These are phyloP conservation scores for Oidium heveae DNA, from an alignment of 2,329 filamentous ascomycete species.

Conservation along the genomic window DNA sequence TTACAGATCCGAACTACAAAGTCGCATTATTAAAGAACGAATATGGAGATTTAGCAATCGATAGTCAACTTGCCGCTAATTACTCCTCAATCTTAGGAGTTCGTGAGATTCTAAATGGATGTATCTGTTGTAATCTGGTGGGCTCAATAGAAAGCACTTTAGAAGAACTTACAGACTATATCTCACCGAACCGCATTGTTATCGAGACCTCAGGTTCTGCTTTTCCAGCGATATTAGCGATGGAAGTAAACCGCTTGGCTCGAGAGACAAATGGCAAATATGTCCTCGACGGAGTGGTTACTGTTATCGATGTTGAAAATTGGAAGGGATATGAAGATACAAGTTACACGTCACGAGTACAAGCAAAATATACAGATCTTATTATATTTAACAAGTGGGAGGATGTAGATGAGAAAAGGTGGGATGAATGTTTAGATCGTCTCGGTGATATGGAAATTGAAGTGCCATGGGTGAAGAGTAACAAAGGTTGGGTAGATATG, in stretches of 20 bases:
- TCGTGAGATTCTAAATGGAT: slow-evolving; percentile 81
- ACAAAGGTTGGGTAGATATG: slow-evolving; percentile 52
- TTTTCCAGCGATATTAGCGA: slow-evolving; percentile 40
- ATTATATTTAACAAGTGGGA: slow-evolving; percentile 58
- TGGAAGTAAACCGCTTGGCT: slow-evolving; percentile 42
- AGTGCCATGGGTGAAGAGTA: slow-evolving; percentile 62
- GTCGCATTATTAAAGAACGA: slow-evolving; percentile 95
- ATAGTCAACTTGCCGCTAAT: slow-evolving; percentile 44
- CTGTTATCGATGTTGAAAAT: slow-evolving; percentile 51
- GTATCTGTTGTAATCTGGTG: slow-evolving; percentile 97
- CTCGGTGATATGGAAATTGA: slow-evolving; percentile 38
- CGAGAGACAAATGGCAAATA: slow-evolving; percentile 28
- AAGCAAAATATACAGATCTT: slow-evolving; percentile 46
- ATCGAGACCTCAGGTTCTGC: slow-evolving; percentile 61
- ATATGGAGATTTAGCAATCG: slow-evolving; percentile 66
- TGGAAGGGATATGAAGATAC: slow-evolving; percentile 53
- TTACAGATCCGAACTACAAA: slow-evolving; percentile 48
- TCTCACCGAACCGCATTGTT: slow-evolving; percentile 58
- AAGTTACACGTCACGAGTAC: slow-evolving; percentile 43
- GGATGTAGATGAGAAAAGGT: slow-evolving; percentile 27
- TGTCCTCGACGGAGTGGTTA: slow-evolving; percentile 42
- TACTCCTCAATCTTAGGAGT: slow-evolving; percentile 59
- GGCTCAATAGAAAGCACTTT: slow-evolving; percentile 70
- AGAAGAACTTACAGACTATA: slow-evolving; percentile 34
- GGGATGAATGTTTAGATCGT: slow-evolving; percentile 40